Percentiles rank a stretch among this genome's conserved stretches.
Evolutionary conservation across 129 eudicot genomes (phyloP).

Genomic region (Oenanthe sinensis): DNA sequence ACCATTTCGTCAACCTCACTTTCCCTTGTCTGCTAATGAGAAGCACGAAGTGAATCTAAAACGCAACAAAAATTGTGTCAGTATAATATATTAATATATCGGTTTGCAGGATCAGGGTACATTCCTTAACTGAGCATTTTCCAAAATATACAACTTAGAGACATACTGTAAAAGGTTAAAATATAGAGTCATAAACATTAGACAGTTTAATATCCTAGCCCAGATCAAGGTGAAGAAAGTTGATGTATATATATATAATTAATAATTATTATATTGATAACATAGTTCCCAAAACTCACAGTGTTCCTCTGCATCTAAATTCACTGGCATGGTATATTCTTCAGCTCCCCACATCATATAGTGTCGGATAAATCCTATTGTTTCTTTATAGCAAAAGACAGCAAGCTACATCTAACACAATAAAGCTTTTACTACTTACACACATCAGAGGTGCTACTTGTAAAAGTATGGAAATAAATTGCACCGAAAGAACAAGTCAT

Average conservation of each 20-base stretch:
- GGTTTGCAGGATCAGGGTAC: neutral
- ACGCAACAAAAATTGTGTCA: neutral
- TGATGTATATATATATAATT: neutral
- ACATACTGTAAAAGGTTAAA: neutral
- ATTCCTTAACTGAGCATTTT: neutral
- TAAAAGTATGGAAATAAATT: neutral
- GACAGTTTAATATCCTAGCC: neutral
- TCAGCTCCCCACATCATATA: neutral
- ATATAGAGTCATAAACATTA: neutral
- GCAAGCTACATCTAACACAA: neutral
- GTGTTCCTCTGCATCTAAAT: neutral
- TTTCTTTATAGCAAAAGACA: neutral
- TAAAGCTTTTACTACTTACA: neutral
- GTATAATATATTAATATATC: neutral
- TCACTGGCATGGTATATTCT: neutral
- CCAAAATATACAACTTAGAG: neutral
- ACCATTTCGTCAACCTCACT: constrained; percentile 94
- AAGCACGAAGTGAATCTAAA: constrained; percentile 78
- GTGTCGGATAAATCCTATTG: neutral
- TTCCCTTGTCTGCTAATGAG: constrained; percentile 92
- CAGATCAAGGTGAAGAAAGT: neutral
- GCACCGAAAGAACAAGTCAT: neutral
- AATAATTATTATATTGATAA: neutral
- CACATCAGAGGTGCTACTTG: neutral
- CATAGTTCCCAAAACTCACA: neutral